A percentile compares a stretch with the other conserved stretches of the same genome.
Conservation (phyloP, 2,329 filamentous ascomycete species). For the Cordyceps tenuipes region DNA sequence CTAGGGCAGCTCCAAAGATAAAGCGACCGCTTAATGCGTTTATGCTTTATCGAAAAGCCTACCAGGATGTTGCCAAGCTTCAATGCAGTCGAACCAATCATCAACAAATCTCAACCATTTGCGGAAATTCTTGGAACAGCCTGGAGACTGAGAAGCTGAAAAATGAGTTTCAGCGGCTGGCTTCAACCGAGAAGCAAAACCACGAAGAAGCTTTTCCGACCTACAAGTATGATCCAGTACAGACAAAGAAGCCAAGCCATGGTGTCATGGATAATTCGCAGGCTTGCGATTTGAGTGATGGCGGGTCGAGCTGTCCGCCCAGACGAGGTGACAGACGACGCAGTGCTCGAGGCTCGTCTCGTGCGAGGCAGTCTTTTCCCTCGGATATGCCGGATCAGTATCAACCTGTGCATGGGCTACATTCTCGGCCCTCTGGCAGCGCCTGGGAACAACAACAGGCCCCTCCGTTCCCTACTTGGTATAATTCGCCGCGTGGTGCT, state of each 20-base stretch:
- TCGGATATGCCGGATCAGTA: neutral
- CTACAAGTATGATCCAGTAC: conserved; percentile 79
- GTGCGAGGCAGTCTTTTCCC: neutral
- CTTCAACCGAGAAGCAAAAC: conserved; percentile 72
- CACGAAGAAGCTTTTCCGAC: conserved; percentile 78
- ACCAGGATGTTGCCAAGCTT: conserved; percentile 75
- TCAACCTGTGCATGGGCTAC: neutral
- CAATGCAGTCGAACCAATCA: conserved; percentile 85
- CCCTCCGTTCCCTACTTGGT: neutral
- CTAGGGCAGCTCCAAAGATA: conserved; percentile 54
- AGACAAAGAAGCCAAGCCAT: conserved; percentile 42
- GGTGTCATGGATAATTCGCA: conserved; percentile 29
- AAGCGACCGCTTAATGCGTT: conserved; percentile 96
- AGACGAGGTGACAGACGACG: neutral
- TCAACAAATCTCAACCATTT: conserved; percentile 82
- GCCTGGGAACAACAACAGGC: neutral
- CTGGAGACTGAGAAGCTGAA: conserved; percentile 67
- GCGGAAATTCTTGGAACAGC: conserved; percentile 71
- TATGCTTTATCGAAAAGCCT: conserved; percentile 93
- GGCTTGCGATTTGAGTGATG: conserved; percentile 37
- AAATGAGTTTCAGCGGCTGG: conserved; percentile 68
- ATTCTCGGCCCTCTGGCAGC: neutral
- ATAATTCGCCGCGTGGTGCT: neutral
- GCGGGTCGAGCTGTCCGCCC: neutral
- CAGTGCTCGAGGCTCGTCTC: conserved; percentile 1